Evolutionary conservation across 805 yeast species (phyloP).

Genomic region (Candida multigemmis): DNA sequence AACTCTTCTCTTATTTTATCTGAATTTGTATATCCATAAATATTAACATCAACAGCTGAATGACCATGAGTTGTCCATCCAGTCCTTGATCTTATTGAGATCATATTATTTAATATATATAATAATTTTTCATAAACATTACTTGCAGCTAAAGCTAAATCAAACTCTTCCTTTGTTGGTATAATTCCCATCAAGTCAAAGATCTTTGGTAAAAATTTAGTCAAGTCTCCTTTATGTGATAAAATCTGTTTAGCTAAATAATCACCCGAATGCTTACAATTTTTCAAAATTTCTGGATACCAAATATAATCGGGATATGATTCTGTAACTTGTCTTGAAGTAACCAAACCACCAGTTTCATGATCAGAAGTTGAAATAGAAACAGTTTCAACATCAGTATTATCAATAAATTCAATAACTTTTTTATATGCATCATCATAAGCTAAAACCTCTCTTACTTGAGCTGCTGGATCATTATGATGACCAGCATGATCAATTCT

Average conservation of each 20-base stretch:
- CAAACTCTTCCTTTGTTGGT: conserved; percentile 43
- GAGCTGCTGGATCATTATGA: conserved; percentile 87
- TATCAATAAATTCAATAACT: conserved; percentile 59
- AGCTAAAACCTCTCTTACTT: conserved; percentile 81
- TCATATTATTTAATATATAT: conserved; percentile 56
- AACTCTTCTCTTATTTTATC: conserved; percentile 30
- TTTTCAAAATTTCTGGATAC: conserved; percentile 70
- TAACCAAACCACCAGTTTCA: conserved; percentile 86
- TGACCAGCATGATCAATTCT: conserved; percentile 95
- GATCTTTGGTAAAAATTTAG: conserved; percentile 43
- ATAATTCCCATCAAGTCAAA: conserved; percentile 57
- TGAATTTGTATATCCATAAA: conserved; percentile 69
- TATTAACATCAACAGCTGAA: conserved; percentile 91
- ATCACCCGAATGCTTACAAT: conserved; percentile 74
- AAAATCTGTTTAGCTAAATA: conserved; percentile 43
- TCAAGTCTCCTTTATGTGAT: conserved; percentile 18
- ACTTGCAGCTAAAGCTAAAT: conserved; percentile 9
- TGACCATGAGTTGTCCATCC: conserved; percentile 99
- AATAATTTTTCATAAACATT: conserved; percentile 28
- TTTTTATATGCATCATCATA: conserved; percentile 73
- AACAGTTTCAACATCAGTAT: conserved; percentile 64
- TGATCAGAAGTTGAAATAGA: conserved; percentile 84
- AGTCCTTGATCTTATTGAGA: conserved; percentile 73
- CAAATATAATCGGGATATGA: conserved; percentile 77
- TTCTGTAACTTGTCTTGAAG: conserved; percentile 63